Percentiles rank a stretch among this genome's conserved stretches.
Conservation (phyloP, 805 yeast genomes). For the Saccharomycopsis sp. region DNA sequence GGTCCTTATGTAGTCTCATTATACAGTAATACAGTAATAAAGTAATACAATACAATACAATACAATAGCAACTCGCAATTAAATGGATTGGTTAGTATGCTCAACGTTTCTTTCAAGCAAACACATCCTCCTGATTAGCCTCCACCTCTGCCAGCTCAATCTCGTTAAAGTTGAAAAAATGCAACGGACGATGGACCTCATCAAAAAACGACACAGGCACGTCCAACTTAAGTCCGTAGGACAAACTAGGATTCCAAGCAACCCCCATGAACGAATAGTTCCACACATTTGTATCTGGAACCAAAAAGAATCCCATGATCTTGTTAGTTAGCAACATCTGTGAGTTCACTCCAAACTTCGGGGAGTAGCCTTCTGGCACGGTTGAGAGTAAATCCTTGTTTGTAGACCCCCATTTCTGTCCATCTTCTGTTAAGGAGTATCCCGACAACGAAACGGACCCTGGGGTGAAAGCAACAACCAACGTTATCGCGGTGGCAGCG, state of each 20-base stretch:
- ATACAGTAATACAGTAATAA: no score
- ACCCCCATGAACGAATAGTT: slow-evolving; percentile 85
- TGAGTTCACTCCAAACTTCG: slow-evolving; percentile 47
- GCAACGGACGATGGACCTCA: slow-evolving; percentile 81
- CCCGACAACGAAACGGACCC: slow-evolving; percentile 79
- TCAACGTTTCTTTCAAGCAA: no score
- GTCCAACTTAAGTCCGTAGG: slow-evolving; percentile 60
- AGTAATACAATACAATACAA: no score
- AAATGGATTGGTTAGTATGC: no score
- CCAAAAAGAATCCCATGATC: slow-evolving; percentile 73
- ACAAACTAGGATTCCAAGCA: slow-evolving; percentile 58
- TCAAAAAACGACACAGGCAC: slow-evolving; percentile 77
- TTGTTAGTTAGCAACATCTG: slow-evolving; percentile 70
- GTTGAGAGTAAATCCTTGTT: slow-evolving; percentile 48
- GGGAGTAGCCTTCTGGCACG: slow-evolving; percentile 59
- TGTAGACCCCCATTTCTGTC: slow-evolving; percentile 66
- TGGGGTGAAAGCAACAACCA: slow-evolving; percentile 65
- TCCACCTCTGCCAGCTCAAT: slow-evolving; percentile 51
- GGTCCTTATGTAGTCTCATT: no score
- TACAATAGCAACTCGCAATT: no score
- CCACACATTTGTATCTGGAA: slow-evolving; percentile 83
- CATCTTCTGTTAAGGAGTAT: slow-evolving; percentile 50
- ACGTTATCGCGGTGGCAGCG: slow-evolving; percentile 33
- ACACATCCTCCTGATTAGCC: slow-evolving; percentile 59
- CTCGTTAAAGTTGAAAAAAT: slow-evolving; percentile 67